These are phyloP conservation scores for Paracorniculantispora psalliotae DNA, from an alignment of 2,329 filamentous ascomycete species.

Conservation along the genomic window DNA sequence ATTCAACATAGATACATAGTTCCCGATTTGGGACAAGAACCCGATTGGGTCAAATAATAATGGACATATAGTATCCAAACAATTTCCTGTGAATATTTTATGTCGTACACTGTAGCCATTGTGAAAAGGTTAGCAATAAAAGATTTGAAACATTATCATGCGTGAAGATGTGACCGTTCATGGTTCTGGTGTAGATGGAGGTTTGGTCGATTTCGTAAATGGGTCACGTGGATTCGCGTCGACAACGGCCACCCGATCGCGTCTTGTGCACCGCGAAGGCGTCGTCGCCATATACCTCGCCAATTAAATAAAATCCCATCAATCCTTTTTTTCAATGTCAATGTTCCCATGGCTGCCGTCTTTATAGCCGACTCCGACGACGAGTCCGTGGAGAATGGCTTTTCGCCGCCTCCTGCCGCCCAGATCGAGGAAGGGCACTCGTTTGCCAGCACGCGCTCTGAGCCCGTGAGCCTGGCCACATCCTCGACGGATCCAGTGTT, in stretches of 20 bases:
- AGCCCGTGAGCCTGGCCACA: slow-evolving; percentile 22
- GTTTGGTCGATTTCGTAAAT: too few species aligned
- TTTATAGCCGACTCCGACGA: slow-evolving; percentile 38
- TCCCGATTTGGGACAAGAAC: slow-evolving; percentile 15
- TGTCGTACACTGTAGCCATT: too few species aligned
- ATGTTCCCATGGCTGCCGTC: slow-evolving; percentile 18
- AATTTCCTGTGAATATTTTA: too few species aligned
- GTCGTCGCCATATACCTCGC: neutral
- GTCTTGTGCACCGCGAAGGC: neutral
- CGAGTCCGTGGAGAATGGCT: slow-evolving; percentile 25
- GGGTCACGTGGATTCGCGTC: neutral
- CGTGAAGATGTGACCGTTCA: too few species aligned
- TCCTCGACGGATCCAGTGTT: slow-evolving; percentile 44
- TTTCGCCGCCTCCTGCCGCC: slow-evolving; percentile 16
- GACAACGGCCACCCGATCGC: neutral
- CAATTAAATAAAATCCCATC: neutral
- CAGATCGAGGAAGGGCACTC: neutral
- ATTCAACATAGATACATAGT: slow-evolving; percentile 16
- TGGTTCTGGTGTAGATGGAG: too few species aligned
- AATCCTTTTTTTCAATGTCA: neutral
- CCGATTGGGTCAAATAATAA: slow-evolving; percentile 13
- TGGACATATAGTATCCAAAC: neutral
- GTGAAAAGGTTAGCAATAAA: too few species aligned
- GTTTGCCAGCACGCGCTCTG: slow-evolving; percentile 1
- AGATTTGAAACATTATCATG: too few species aligned